Base-by-base conservation (phyloP, 441 rosid species). In the Aquilaria agallochum region DNA sequence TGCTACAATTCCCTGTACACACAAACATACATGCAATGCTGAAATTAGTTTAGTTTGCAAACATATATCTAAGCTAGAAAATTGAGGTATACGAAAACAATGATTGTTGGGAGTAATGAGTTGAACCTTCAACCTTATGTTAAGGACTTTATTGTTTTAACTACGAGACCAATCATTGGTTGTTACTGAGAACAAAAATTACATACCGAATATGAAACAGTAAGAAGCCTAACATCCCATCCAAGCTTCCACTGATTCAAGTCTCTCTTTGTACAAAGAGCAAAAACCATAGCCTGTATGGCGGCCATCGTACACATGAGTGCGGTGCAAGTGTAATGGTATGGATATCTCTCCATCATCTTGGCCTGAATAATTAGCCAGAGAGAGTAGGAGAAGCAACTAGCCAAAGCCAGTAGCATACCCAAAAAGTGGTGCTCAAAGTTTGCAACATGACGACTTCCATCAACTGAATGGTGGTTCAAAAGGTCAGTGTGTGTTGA, bases 401-500 rank as follows among this genome's bases (percentile, higher is more conserved):
- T 44, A 7, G 32, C 13, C 2, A 66, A 4, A 36, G 44, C 50
- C 15, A 61, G 15, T 14, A 53, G 33, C 13, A 52, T 20, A 1
- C 58, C 63, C 31, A 58, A 51, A 4, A 55, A 42, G 5, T 20
- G 63, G 10, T 50, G 46, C 30, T 50, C 10, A 50, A 44, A 11
- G 3, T 11, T n/a, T 34, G 56, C 11, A 27, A 7, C 51, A n/a
- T 58, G 62, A 34, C 3, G 20, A 1, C 20, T 20, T 1, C 20
- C 20, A 20, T 20, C 40, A 34, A 34, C 40, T 34, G 40, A 5
- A 3, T 34, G 1, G 20, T 20, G 20, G 20, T 20, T 20, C 0
- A 44, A 30, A 2, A 80, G 71, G 71, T 86, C 56, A 62, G 86
- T 49, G 50, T 77, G 70, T 1, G 82, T 71, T 34, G 81, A 72